phyloP scores from a whole-genome alignment of 495 filamentous ascomycete species.

The Lichina pygmaea region DNA sequence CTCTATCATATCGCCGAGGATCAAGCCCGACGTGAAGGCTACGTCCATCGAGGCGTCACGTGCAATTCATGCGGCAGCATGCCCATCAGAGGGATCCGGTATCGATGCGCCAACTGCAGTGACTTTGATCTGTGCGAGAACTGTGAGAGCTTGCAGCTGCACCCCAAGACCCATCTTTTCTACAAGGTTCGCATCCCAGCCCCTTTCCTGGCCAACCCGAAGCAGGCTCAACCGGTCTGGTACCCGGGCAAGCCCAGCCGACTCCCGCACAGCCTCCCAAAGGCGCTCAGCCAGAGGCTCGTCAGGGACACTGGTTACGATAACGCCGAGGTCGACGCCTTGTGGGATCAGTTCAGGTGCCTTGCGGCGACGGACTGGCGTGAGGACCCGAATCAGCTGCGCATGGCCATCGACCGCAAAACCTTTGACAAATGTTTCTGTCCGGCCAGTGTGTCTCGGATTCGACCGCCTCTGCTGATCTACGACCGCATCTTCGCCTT shows the following conservation, averaged over 20 bases:
- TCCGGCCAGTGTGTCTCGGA: conserved; percentile 47
- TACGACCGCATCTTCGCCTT: conserved; percentile 92
- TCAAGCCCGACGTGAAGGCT: conserved; percentile 55
- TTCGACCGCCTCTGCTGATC: conserved; percentile 61
- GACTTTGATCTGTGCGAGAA: conserved; percentile 81
- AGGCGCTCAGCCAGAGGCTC: conserved; percentile 33
- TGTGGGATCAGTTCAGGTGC: conserved; percentile 91
- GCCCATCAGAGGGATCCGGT: conserved; percentile 77
- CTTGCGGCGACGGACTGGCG: conserved; percentile 66
- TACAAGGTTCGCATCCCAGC: conserved; percentile 69
- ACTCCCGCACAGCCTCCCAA: conserved; percentile 33
- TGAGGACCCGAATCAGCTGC: conserved; percentile 50
- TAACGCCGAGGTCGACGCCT: conserved; percentile 59
- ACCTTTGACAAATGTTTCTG: conserved; percentile 80
- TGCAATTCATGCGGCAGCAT: conserved; percentile 69
- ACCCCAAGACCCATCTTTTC: conserved; percentile 83
- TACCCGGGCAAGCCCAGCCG: conserved; percentile 69
- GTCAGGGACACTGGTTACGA: conserved; percentile 49
- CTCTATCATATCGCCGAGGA: conserved; percentile 27
- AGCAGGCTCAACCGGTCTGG: conserved; percentile 52
- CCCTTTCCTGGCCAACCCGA: conserved; percentile 34
- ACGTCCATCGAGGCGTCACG: conserved; percentile 77
- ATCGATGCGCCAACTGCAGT: conserved; percentile 73
- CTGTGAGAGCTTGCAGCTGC: conserved; percentile 62
- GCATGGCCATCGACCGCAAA: conserved; percentile 64